phyloP scores from a whole-genome alignment of 208 protist genomes.

The Acanthamoeba rhysodes region DNA sequence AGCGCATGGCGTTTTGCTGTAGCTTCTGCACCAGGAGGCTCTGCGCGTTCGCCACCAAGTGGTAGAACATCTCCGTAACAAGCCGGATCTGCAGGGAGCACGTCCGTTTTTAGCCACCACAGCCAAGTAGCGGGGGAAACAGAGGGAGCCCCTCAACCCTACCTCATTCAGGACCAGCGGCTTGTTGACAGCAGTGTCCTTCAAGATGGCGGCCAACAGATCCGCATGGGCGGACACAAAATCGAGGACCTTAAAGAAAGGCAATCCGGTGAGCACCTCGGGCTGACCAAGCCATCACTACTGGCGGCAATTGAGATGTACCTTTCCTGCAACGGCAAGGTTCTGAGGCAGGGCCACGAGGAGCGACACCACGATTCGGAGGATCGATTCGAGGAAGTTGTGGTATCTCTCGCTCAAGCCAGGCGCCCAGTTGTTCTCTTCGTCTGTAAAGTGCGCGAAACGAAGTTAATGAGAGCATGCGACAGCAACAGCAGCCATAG shows the following conservation, averaged over 20 bases:
- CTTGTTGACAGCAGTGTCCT: constrained; percentile 53
- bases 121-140: background rate
- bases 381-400: constrained; percentile 54
- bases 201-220: constrained; percentile 47
- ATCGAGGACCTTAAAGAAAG: constrained; percentile 41
- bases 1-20: constrained; percentile 66
- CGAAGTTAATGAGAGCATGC: background rate
- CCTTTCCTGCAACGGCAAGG: constrained; percentile 40
- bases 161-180: constrained; percentile 62
- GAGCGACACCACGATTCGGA: constrained; percentile 66
- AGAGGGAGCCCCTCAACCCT: background rate
- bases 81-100: constrained; percentile 6
- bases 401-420: constrained; percentile 53
- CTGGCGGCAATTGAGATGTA: background rate
- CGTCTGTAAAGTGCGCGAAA: constrained; percentile 24
- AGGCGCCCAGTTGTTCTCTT: constrained; percentile 63
- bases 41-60: constrained; percentile 45
- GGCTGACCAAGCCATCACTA: background rate
- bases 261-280: too few relatives aligned
- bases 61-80: constrained; percentile 68
- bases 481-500: background rate
- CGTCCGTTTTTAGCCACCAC: background rate
- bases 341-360: constrained; percentile 75
- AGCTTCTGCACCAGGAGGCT: constrained; percentile 58
- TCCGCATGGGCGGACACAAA: constrained; percentile 68